A percentile compares a stretch with the other conserved stretches of the same genome.
Conservation (phyloP, 1,139 yeast genomes). For the Yamadazyma spencermartinsiae region DNA sequence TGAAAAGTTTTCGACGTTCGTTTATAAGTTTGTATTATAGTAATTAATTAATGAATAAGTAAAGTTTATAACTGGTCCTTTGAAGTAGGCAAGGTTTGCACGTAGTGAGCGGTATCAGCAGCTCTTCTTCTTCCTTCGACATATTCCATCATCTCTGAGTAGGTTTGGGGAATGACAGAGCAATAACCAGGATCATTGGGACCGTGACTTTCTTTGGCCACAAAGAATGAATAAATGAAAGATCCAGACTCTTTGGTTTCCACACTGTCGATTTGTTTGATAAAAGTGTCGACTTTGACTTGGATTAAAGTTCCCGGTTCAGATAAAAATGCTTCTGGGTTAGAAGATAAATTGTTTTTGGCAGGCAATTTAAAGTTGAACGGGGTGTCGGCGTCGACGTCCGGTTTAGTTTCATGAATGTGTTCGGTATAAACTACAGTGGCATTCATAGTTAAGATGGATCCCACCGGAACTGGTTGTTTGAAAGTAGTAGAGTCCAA, state of each 20-base stretch:
- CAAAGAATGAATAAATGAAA: constrained; percentile 85
- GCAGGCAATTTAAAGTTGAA: constrained; percentile 55
- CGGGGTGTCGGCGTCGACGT: constrained; percentile 37
- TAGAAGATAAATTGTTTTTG: constrained; percentile 53
- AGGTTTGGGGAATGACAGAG: constrained; percentile 82
- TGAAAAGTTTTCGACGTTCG: not conserved
- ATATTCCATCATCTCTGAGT: constrained; percentile 89
- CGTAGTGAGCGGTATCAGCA: constrained; percentile 72
- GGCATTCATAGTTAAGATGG: constrained; percentile 79
- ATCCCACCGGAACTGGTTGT: constrained; percentile 94
- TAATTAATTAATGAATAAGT: not conserved
- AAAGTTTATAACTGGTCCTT: constrained; percentile 10
- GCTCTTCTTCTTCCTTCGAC: constrained; percentile 91
- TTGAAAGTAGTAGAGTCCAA: constrained; percentile 88
- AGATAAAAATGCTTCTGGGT: constrained; percentile 60
- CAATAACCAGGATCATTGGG: constrained; percentile 50
- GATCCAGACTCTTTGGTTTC: constrained; percentile 75
- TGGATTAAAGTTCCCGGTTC: constrained; percentile 88
- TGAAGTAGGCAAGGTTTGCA: constrained; percentile 38
- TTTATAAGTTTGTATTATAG: constrained; percentile 8
- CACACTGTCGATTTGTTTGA: constrained; percentile 63
- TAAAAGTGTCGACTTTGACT: constrained; percentile 82
- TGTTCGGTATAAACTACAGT: constrained; percentile 83
- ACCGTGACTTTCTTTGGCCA: constrained; percentile 47
- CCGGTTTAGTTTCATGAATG: constrained; percentile 36